Evolutionary conservation across 2,329 filamentous ascomycete species (phyloP).

Genomic region (Aspergillus pseudotamarii): DNA sequence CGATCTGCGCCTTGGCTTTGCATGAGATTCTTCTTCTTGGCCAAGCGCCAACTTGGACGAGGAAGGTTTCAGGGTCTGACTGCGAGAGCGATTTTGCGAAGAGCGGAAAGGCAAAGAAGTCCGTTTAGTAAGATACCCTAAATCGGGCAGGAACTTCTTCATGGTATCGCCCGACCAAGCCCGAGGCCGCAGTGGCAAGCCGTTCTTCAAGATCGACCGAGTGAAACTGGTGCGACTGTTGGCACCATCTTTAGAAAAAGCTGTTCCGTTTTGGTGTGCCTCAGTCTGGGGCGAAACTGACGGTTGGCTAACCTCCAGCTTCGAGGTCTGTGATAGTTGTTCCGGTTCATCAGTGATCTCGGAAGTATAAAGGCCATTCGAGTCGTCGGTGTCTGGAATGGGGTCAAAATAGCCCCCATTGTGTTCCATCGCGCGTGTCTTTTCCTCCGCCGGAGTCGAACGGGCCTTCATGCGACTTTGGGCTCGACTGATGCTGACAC

Average conservation of each 20-base stretch:
- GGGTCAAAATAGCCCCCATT: slow-evolving; percentile 52
- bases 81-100: slow-evolving; percentile 31
- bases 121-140: slow-evolving; percentile 34
- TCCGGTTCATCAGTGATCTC: slow-evolving; percentile 40
- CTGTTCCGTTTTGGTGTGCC: not conserved
- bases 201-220: slow-evolving; percentile 36
- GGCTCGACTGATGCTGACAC: slow-evolving; percentile 60
- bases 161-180: slow-evolving; percentile 40
- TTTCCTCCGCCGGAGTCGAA: slow-evolving; percentile 61
- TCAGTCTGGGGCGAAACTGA: slow-evolving; percentile 3
- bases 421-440: slow-evolving; percentile 58
- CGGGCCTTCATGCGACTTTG: slow-evolving; percentile 61
- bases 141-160: slow-evolving; percentile 41
- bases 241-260: slow-evolving; percentile 20
- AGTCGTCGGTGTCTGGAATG: slow-evolving; percentile 36
- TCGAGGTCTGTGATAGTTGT: slow-evolving; percentile 13
- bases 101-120: slow-evolving; percentile 34
- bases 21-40: slow-evolving; percentile 11
- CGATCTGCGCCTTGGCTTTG: slow-evolving; percentile 12
- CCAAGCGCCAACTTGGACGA: slow-evolving; percentile 23
- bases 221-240: slow-evolving; percentile 36
- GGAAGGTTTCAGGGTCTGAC: slow-evolving; percentile 28
- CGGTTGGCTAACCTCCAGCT: not conserved
- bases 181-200: slow-evolving; percentile 36
- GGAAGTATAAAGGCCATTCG: slow-evolving; percentile 33